Base-by-base conservation (phyloP, 371 early-diverging fungal genomes). In the Edhazardia aedis region DNA sequence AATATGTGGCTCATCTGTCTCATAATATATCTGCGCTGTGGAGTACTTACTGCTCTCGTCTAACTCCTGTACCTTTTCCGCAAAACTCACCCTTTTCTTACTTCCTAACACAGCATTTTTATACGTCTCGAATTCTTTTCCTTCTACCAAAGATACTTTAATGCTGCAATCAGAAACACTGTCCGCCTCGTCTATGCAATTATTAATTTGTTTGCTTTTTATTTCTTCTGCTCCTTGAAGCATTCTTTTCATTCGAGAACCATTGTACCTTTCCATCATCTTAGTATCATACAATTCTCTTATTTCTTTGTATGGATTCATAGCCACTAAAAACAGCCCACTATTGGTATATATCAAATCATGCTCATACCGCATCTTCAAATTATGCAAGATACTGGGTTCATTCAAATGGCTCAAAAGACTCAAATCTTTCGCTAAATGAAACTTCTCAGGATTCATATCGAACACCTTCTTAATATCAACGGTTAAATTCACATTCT, bases 391-490 rank as follows among this genome's bases (percentile, higher is more conserved):
- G 4, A 98, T 92, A 1, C 90, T 84, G 1, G 99, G 88, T 63
- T 94, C 95, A 69, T 98, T 92, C 44, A 98, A 74, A 71, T 92
- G 80, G 0, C 85, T 81, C 62, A 98, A 69, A 47, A 86, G 86
- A 21, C 92, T 92, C 88, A 98, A 86, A 75, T 96, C 95, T 42
- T 91, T 92, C 38, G 82, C 85, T 56, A 80, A 78, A 68, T 95
- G 95, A 68, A 93, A 94, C 73, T 94, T 93, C 36, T 88, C 86
- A 28, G 99, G 95, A 59, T 98, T 98, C 82, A 90, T 88, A 71
- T 88, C 85, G 51, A 85, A 82, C 0, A 85, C 79, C 42, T 81
- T 79, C 54, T 80, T 81, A 53, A 77, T 68, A 58, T 78, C 73
- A 33, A 83, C 79, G 3, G 67, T 68, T 9, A 33, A 14, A 9